Percentiles rank a stretch among this genome's conserved stretches.
Evolutionary conservation across 768 basidiomycete genomes (phyloP).

Genomic region (Phylloporus scabripes): DNA sequence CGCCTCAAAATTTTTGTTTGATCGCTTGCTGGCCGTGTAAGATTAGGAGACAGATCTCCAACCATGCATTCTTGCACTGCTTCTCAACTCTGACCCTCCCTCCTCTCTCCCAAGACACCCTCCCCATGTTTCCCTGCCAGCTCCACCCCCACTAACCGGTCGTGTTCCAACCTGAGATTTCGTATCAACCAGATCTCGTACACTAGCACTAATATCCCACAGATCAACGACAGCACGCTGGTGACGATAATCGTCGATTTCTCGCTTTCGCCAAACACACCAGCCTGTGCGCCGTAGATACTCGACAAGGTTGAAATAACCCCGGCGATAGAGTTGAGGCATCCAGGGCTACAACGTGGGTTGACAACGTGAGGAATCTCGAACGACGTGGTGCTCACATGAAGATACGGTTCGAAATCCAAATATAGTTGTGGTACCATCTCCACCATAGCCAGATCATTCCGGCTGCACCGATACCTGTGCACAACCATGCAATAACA

Average conservation of each 20-base stretch:
- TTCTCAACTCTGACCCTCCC: neutral
- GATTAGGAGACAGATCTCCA: neutral
- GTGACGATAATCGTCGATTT: slow-evolving; percentile 48
- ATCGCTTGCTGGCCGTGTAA: neutral
- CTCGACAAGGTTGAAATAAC: slow-evolving; percentile 50
- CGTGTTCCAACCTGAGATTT: slow-evolving; percentile 40
- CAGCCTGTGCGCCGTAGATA: slow-evolving; percentile 46
- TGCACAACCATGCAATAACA: slow-evolving; percentile 49
- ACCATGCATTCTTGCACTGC: neutral
- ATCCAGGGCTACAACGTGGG: slow-evolving; percentile 41
- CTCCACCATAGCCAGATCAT: slow-evolving; percentile 59
- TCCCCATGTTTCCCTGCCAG: slow-evolving; percentile 41
- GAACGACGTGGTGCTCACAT: slow-evolving; percentile 34
- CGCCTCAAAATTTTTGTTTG: neutral
- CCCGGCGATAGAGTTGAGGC: slow-evolving; percentile 52
- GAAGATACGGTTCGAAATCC: slow-evolving; percentile 53
- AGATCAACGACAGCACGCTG: slow-evolving; percentile 33
- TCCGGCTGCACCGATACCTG: slow-evolving; percentile 46
- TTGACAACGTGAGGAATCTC: slow-evolving; percentile 2
- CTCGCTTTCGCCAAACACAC: slow-evolving; percentile 39
- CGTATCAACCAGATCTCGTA: slow-evolving; percentile 44
- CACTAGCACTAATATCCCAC: slow-evolving; percentile 35
- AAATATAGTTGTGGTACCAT: slow-evolving; percentile 55
- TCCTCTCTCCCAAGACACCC: slow-evolving; percentile 27
- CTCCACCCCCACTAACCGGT: slow-evolving; percentile 37